These are phyloP conservation scores for Solanum arcanum DNA, from an alignment of 257 asterid genomes.

Conservation along the genomic window DNA sequence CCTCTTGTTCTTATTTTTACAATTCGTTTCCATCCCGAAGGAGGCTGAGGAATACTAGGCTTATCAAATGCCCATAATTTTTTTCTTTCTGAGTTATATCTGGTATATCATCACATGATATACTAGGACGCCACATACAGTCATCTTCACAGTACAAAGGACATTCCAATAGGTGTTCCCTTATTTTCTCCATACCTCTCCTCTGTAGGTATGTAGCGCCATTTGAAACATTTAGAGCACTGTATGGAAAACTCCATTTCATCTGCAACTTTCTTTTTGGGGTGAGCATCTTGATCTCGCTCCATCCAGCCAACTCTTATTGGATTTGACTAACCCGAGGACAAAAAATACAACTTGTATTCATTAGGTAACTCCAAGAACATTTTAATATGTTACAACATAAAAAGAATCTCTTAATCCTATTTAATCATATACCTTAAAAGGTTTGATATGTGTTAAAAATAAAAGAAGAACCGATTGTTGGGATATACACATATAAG, in stretches of 20 bases:
- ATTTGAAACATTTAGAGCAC: slow-evolving; percentile 69
- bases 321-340: neutral
- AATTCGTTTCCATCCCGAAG: too few species aligned
- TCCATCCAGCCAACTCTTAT: neutral
- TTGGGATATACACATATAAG: neutral
- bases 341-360: neutral
- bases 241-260: neutral
- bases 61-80: too few species aligned
- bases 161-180: too few species aligned
- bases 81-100: too few species aligned
- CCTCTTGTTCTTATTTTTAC: too few species aligned
- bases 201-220: slow-evolving; percentile 70
- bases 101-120: too few species aligned
- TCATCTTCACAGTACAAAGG: too few species aligned
- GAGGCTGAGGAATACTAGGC: too few species aligned
- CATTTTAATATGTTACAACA: neutral
- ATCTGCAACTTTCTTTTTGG: neutral
- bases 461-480: neutral
- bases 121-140: too few species aligned
- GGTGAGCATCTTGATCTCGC: neutral
- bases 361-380: neutral
- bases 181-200: slow-evolving; percentile 56
- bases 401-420: neutral
- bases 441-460: neutral
- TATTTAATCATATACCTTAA: neutral